phyloP scores from a whole-genome alignment of 306 rosid species.

The Astragalus glycyphyllos region DNA sequence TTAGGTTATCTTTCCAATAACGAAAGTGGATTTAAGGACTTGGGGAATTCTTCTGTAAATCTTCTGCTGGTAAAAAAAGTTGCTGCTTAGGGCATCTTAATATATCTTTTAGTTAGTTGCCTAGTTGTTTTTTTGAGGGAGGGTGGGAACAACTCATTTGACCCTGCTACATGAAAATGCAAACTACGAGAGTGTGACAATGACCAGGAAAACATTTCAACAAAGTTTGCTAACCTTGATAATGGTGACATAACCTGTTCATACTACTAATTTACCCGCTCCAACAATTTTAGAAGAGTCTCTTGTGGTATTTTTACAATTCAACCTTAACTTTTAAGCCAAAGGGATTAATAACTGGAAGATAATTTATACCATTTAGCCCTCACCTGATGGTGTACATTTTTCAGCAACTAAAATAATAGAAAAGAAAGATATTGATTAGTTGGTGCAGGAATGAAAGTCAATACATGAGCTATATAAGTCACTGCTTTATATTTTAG shows the following conservation, averaged over 20 bases:
- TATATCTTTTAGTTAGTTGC: neutral
- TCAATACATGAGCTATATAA: too few species aligned
- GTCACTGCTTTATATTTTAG: too few species aligned
- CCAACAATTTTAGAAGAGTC: neutral
- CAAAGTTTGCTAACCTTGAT: constrained; percentile 4
- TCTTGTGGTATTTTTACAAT: neutral
- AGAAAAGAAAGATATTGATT: too few species aligned
- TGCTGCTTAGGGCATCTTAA: constrained; percentile 34
- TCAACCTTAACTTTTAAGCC: neutral
- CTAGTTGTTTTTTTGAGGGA: neutral
- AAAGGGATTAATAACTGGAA: neutral
- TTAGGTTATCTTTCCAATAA: constrained; percentile 58
- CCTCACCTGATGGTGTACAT: neutral
- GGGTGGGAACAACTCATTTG: constrained; percentile 9
- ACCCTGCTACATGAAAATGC: constrained; percentile 22
- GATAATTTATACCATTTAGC: neutral
- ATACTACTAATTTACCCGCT: constrained; percentile 4
- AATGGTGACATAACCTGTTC: neutral
- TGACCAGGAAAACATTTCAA: neutral
- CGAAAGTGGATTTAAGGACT: constrained; percentile 49
- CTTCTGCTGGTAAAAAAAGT: constrained; percentile 77
- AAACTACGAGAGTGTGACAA: constrained; percentile 16
- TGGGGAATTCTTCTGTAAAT: constrained; percentile 65
- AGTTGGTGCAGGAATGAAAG: too few species aligned
- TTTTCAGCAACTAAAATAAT: neutral